A percentile compares a stretch with the other conserved stretches of the same genome.
These are phyloP conservation scores for Prunella vulgaris DNA, from an alignment of 257 asterid species.

Conservation along the genomic window DNA sequence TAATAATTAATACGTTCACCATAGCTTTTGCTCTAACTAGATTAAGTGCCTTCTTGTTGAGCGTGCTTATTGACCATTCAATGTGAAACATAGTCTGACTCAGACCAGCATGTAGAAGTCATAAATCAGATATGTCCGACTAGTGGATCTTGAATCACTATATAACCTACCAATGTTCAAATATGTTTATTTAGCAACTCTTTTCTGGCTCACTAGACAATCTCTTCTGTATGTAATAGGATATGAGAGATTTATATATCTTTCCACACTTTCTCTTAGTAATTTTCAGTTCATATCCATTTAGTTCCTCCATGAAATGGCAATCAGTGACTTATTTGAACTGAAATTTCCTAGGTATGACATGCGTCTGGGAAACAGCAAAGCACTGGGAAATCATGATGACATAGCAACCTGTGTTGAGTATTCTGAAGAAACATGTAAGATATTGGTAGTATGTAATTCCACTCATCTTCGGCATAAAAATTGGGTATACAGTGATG, in stretches of 20 bases:
- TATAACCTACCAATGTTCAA: neutral
- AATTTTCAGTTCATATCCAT: conserved; percentile 13
- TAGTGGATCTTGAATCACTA: conserved; percentile 7
- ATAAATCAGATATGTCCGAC: neutral
- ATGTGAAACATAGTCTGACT: neutral
- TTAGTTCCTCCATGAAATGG: conserved; percentile 15
- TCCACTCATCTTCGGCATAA: conserved; percentile 1
- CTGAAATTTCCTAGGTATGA: conserved; percentile 55
- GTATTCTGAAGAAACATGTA: conserved; percentile 67
- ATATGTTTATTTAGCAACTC: neutral
- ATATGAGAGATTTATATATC: no score
- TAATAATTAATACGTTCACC: neutral
- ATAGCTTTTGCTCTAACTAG: neutral
- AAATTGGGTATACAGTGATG: neutral
- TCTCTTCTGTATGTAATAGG: neutral
- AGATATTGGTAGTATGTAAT: conserved; percentile 26
- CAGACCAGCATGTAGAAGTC: neutral
- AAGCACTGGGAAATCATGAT: conserved; percentile 60
- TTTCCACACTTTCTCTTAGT: no score
- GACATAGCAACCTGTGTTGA: conserved; percentile 76
- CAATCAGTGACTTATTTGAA: conserved; percentile 18
- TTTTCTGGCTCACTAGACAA: neutral
- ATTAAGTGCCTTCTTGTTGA: neutral
- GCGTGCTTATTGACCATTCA: conserved; percentile 5
- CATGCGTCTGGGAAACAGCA: conserved; percentile 49